Base-by-base conservation (phyloP, 2,329 filamentous ascomycete species). In the Penicillium hesseltinei region DNA sequence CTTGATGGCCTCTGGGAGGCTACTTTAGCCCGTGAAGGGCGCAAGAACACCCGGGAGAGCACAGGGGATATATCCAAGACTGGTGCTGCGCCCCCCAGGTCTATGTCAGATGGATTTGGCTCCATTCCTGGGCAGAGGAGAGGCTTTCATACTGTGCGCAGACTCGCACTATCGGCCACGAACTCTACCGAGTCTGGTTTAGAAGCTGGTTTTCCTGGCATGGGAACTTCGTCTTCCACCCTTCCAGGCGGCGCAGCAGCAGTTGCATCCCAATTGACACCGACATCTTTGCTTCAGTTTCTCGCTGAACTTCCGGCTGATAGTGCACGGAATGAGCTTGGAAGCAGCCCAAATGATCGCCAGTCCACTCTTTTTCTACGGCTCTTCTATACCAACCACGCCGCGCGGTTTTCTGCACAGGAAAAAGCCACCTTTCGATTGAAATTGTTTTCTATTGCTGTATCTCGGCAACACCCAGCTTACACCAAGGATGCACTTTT, bases 1-100 rank as follows among this genome's bases (percentile, higher is more conserved):
- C 73, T 90, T 52, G 88, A 90, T 66, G 80, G 79, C 17, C 72
- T 90, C 11, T 90, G 88, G 85, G 75, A 77, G 46, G 80, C 74
- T 43, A 73, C 77, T 15, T 50, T 83, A 59, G 74, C 76, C 61
- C 74, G 70, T 49, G 67, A 70, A 54, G 69, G 75, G 59, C 71
- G 73, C 45, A 70, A 75, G 60, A 71, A 74, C 59, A 36, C 56
- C 31, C 52, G 69, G 72, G 56, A 73, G 64, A 33, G 66, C 73
- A 17, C 72, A 44, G 68, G 67, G 15, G 43, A 52, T 52, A 40
- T 55, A 33, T 51, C 67, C 17, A 66, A 58, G 29, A 65, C 64
- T 63, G 56, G 46, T 57, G 51, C 57, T 25, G 43, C 67, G 21
- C 61, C 55, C 42, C 58, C 61, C 49, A 61, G 56, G 38, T 54